Evolutionary conservation across 108 stramenopile genomes (phyloP), one percentile per base, ranked within the genome.

Genomic region (Mediolabrus comicus): DNA sequence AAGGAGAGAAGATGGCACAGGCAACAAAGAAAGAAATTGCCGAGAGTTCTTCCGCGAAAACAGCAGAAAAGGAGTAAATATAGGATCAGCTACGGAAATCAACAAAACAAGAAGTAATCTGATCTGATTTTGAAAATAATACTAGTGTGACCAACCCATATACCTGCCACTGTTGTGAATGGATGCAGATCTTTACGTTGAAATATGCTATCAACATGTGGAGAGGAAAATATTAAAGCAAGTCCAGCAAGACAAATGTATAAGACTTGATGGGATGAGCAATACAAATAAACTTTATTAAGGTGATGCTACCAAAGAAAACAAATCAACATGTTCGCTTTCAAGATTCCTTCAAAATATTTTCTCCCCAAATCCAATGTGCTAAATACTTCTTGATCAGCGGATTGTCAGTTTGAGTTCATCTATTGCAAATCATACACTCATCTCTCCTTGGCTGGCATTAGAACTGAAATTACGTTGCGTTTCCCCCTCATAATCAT

Each of bases 1-100:
- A 97, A 67, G 96, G 95, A 22, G 96, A 97, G 80, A 77, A 74
- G 62, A 49, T 84, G 66, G 92, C 92, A 31, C 81, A 83, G 74
- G 30, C 38, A 33, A 78, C 82, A 57, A 92, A 88, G 80, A 79
- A 82, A 25, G 78, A 86, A 62, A 72, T 82, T 58, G 34, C 72
- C n/a, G 68, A 60, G 36, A 54, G 39, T 30, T 62, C 74, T 12
- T 49, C 69, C n/a, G 69, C 71, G 49, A 71, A 65, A 43, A 70
- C 71, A 56, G 77, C 70, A 1, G 77, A 78, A 25, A 78, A 78
- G 65, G 77, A 71, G 59, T 71, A 71, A 67, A 33, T 49, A 29
- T 6, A 35, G 14, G 14, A 62, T 22, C n/a, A n/a, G n/a, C n/a
- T n/a, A n/a, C n/a, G n/a, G 3, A 22, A 22, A 5, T 24, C 19